Evolutionary conservation across 768 basidiomycete genomes (phyloP), one percentile per base, ranked within the genome.

Genomic region (Mycena kentingensis): DNA sequence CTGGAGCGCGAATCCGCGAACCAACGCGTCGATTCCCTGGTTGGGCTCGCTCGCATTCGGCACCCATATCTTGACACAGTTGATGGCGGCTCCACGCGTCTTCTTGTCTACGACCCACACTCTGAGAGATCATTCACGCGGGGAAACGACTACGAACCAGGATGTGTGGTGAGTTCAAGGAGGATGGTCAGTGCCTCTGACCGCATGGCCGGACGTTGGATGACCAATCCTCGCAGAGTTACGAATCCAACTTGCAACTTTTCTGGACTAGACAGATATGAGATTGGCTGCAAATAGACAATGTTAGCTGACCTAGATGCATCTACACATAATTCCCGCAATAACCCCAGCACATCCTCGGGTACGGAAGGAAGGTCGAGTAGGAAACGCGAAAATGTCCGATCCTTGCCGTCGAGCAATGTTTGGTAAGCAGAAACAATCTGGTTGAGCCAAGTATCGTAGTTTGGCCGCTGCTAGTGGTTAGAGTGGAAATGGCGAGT

Each of bases 61-160:
- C 11, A 97, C 93, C 96, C 97, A 99, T 54, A 88, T 82, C 67
- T 92, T 91, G 48, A 98, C 87, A 1, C 93, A 95, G 63, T 92
- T 92, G 70, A 98, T 99, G 2, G 97, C 97, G 6, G 93, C 89
- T 2, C 88, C 91, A 48, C 97, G 83, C 11, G 88, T 91, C 60
- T 88, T 85, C 60, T 88, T 87, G 65, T 96, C 96, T 86, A 58
- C 45, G 42, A 54, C 53, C 47, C 47, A 42, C 16, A 5, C 27
- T 38, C n/a, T 43, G 39, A 18, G n/a, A n/a, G n/a, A n/a, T n/a
- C n/a, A 18, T 15, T 7, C 21, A 31, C 31, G 25, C 18, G 26
- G 22, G 34, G 29, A 8, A 39, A 18, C 18, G 11, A 54, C 12
- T 58, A 29, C 13, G 37, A 58, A 93, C 93, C 90, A 47, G 87